A percentile compares a stretch with the other conserved stretches of the same genome.
Evolutionary conservation across 169 alveolate genomes (phyloP).

Genomic region (Eimeria sp.): DNA sequence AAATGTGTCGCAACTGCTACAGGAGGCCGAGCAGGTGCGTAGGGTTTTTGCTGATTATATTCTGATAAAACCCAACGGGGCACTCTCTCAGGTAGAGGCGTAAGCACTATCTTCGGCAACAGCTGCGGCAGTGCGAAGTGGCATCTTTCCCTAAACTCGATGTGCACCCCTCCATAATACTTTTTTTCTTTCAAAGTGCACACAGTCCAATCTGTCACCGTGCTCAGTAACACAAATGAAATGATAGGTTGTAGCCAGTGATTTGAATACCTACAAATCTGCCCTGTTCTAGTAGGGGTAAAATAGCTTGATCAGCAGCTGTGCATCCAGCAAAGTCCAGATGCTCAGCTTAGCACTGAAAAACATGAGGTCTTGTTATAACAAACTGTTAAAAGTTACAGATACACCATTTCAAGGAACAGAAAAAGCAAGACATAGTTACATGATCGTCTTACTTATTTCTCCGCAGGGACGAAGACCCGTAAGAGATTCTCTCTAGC

Average conservation of each 20-base stretch:
- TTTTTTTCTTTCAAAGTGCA: background rate
- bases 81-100: slow-evolving; percentile 25
- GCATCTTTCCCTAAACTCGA: slow-evolving; percentile 59
- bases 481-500: background rate
- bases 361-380: background rate
- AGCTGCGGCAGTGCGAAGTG: slow-evolving; percentile 54
- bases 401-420: background rate
- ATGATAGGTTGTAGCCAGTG: background rate
- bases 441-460: background rate
- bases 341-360: too few species aligned
- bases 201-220: background rate
- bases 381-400: background rate
- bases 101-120: slow-evolving; percentile 38
- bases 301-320: background rate
- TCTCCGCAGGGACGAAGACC: background rate
- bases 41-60: background rate
- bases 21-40: slow-evolving; percentile 78
- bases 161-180: slow-evolving; percentile 1
- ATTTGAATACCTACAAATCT: background rate
- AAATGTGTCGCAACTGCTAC: slow-evolving; percentile 64
- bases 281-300: background rate
- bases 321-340: background rate
- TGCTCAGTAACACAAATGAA: background rate
- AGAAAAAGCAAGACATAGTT: background rate
- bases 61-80: background rate